Base-by-base conservation (phyloP, 768 basidiomycete species). In the Gyrodon lividus region DNA sequence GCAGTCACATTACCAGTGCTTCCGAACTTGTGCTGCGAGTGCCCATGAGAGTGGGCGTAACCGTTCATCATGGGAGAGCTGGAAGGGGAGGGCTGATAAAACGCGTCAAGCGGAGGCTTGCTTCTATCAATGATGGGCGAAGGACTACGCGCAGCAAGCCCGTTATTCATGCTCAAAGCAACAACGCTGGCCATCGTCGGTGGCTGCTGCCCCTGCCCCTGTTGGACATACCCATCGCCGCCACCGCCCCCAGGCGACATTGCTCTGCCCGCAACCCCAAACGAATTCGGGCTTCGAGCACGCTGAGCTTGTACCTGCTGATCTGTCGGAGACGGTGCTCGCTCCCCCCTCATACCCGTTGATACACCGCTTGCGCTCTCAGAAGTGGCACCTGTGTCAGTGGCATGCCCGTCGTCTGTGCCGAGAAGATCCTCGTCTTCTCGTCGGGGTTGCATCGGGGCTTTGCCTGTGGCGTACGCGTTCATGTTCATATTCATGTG, bases 1-100 rank as follows among this genome's bases (percentile, higher is more conserved):
- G 86, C 82, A 3, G 86, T 77, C 17, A 87, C 76, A 63, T 82
- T 89, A 6, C 84, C 80, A 0, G 85, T 79, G 9, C 88, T 89
- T 0, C 83, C 71, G 0, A 59, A 73, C 40, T 69, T 69, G 45
- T 62, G 65, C 31, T 59, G 64, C 7, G 60, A 61, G 28, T 60
- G 62, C 43, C 74, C 70, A 23, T 75, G 67, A 3, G 77, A 74
- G 17, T 77, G 72, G 28, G 66, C 60, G 57, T 75, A 77, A 12
- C 79, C 81, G 50, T 83, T 86, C 24, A 69, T 61, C 5, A 72
- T 71, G 6, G 82, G 76, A 3, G 82, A 79, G 16, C 66, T 58
- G 17, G 73, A 56, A 42, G 64, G 51, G 47, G 70, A 65, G 35
- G 72, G 65, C 54, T 63, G 73, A 60, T 85, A 80, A 60, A 85